Evolutionary conservation across 768 basidiomycete genomes (phyloP).

Genomic region (Naganishia kalamii): DNA sequence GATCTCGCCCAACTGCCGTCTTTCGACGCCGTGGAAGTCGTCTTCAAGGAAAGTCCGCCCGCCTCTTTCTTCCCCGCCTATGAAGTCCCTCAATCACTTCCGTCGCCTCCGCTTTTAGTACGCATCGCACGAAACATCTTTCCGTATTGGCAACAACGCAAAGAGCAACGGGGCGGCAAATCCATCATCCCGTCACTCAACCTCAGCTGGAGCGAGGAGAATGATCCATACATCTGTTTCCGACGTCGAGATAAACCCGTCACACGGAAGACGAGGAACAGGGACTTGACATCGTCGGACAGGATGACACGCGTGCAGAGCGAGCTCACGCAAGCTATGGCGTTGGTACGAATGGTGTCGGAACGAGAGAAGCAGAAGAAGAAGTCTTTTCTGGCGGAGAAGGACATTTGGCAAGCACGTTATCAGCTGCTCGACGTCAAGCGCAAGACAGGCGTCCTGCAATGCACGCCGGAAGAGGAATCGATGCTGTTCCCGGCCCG

Average conservation of each 20-base stretch:
- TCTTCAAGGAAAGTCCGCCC: slow-evolving; percentile 61
- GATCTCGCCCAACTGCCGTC: slow-evolving; percentile 46
- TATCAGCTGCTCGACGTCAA: slow-evolving; percentile 71
- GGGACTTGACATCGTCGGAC: slow-evolving; percentile 81
- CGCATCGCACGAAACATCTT: slow-evolving; percentile 69
- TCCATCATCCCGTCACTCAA: slow-evolving; percentile 81
- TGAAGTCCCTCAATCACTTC: slow-evolving; percentile 63
- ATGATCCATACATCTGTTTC: slow-evolving; percentile 95
- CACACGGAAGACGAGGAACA: slow-evolving; percentile 85
- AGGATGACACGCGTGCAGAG: slow-evolving; percentile 72
- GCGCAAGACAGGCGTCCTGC: slow-evolving; percentile 53
- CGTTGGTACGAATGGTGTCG: slow-evolving; percentile 64
- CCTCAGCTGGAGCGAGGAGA: slow-evolving; percentile 80
- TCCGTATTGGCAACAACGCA: slow-evolving; percentile 82
- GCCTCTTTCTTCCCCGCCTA: slow-evolving; percentile 65
- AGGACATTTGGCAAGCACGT: slow-evolving; percentile 71
- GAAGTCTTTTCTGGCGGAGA: slow-evolving; percentile 56
- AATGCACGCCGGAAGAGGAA: slow-evolving; percentile 48
- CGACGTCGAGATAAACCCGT: slow-evolving; percentile 89
- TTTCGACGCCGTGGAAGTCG: slow-evolving; percentile 51
- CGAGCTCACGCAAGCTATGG: slow-evolving; percentile 66
- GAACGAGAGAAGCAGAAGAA: slow-evolving; percentile 71
- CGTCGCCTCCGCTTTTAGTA: slow-evolving; percentile 57
- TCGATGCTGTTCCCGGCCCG: slow-evolving; percentile 31
- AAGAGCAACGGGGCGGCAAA: slow-evolving; percentile 71